Base-by-base conservation (phyloP, 2,329 filamentous ascomycete species). In the Nothophaeocryptopus gaeumannii region DNA sequence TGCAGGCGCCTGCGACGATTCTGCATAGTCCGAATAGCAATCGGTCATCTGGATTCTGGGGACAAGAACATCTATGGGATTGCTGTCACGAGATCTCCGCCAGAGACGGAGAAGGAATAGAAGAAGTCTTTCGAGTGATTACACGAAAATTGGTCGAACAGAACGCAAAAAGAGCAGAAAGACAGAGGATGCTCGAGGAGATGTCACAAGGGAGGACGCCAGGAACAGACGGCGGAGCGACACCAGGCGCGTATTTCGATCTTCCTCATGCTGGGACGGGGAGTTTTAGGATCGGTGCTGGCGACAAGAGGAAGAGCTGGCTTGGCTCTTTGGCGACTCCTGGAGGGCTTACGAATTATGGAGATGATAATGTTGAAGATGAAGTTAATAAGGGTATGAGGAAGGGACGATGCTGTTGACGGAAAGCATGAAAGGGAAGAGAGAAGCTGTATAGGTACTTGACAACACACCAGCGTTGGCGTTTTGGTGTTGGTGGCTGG, bases 51-150 rank as follows among this genome's bases (percentile, higher is more conserved):
- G 86, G 86, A 1, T 89, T 90, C 71, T 96, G 91, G 91, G 89
- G 86, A 15, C 58, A 62, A 32, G 91, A 96, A 66, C 84, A 90
- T 5, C 90, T 91, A 45, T 97, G 92, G 91, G 91, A 96, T 64
- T 95, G 90, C 56, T 97, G 92, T 69, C 93, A 97, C 70, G 93
- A 99, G 74, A 92, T 99, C 65, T 91, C 85, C 60, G 91, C 92
- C 40, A 92, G 95, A 75, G 90, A 86, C 63, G 91, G 91, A 49
- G 91, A 96, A 74, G 92, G 92, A 13, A 91, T 99, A 13, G 93
- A 97, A 62, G 93, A 97, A 71, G 90, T 99, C 0, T 97, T 97
- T 63, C 81, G 92, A 1, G 89, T 95, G 20, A 86, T 90, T 39
- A 93, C 91, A 8, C 78, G 95, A 63, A 95, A 95, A 72, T 72